Percentiles rank a stretch among this genome's conserved stretches.
Evolutionary conservation across 345 rosid genomes (phyloP).

Genomic region (Draba incana): DNA sequence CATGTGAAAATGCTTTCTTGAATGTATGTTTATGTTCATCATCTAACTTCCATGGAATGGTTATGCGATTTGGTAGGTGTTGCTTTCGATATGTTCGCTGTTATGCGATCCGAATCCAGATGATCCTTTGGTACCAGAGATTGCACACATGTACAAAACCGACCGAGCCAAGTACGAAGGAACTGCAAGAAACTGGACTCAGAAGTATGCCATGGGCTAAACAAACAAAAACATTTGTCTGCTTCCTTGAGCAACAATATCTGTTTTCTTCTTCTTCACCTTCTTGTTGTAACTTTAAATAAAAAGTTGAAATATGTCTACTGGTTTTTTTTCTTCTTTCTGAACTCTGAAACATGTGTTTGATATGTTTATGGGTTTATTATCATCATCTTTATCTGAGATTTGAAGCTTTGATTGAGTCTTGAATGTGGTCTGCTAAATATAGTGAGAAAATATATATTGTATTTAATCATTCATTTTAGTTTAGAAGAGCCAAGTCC

Average conservation of each 20-base stretch:
- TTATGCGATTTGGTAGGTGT: constrained; percentile 27
- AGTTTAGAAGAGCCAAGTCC: too few relatives aligned
- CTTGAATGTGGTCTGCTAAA: too few relatives aligned
- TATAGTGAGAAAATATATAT: too few relatives aligned
- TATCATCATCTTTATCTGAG: constrained; percentile 5
- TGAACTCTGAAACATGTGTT: background rate
- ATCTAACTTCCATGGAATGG: background rate
- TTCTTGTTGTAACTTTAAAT: background rate
- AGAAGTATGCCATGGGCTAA: constrained; percentile 39
- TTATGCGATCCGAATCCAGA: constrained; percentile 44
- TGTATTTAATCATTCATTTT: too few relatives aligned
- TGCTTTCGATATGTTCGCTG: constrained; percentile 45
- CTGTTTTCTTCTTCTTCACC: constrained; percentile 17
- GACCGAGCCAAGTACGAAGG: constrained; percentile 33
- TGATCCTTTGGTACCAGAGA: constrained; percentile 45
- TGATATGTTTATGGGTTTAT: constrained; percentile 7
- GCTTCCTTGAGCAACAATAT: constrained; percentile 9
- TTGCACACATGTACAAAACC: constrained; percentile 45
- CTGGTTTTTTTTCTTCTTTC: background rate
- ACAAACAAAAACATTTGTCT: constrained; percentile 5
- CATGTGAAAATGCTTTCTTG: constrained; percentile 8
- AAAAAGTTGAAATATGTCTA: constrained; percentile 7
- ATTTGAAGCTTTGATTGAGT: too few relatives aligned
- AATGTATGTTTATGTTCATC: background rate
- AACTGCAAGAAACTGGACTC: constrained; percentile 42